Base-by-base conservation (phyloP, 192 early-diverging fungal species). In the Rhizophlyctis rosea region DNA sequence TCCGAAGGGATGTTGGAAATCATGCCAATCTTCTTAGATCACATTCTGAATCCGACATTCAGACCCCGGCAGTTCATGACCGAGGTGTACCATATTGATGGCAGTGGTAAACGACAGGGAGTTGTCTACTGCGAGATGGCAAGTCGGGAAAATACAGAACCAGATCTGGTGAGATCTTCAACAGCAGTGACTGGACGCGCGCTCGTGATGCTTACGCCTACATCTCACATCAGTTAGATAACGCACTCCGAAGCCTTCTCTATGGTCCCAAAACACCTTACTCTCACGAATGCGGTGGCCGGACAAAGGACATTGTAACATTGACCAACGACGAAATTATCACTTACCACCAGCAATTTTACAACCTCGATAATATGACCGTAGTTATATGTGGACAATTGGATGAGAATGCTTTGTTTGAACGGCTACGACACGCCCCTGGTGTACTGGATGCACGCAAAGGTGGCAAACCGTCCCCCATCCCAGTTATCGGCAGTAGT, bases 111-210 rank as follows among this genome's bases (percentile, higher is more conserved):
- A 59, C 81, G 89, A 36, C 83, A 91, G 31, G 92, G 92, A 16
- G 92, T 94, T 7, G 92, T 94, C 35, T 84, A 70, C 55, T 81
- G 76, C 54, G 82, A 84, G 63, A 93, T 94, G 87, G 83, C 87
- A 0, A 75, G 84, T 7, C 62, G 82, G 18, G 89, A 93, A 61
- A 84, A 87, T 69, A 81, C 82, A 3, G 90, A 91, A 59, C 61
- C 70, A 4, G 88, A 91, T 62, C 48, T 88, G 62, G 64, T n/a
- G 74, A 32, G 56, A 50, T n/a, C 32, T 34, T 35, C 50, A 36
- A 9, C 27, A 72, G 23, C 49, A 25, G 25, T 57, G 35, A 21
- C 31, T 64, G 11, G 31, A 53, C 16, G 24, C n/a, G 57, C n/a
- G n/a, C n/a, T n/a, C n/a, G n/a, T n/a, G n/a, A n/a, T n/a, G n/a